A percentile compares a stretch with the other conserved stretches of the same genome.
phyloP scores from a whole-genome alignment of 2,329 filamentous ascomycete species.

The Exophiala mesophila region DNA sequence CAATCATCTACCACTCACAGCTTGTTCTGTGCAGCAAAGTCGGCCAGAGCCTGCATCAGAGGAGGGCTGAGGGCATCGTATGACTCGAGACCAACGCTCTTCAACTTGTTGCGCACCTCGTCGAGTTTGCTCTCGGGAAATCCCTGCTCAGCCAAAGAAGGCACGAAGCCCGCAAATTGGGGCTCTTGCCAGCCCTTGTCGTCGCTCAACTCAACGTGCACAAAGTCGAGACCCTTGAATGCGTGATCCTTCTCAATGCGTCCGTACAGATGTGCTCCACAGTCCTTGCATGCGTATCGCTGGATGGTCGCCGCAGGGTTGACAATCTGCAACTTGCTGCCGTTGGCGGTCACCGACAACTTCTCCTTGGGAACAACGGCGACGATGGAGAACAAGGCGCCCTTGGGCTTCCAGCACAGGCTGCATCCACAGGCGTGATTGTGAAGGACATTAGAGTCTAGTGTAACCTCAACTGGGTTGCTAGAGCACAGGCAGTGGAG shows the following conservation, averaged over 20 bases:
- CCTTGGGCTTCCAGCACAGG: conserved; percentile 65
- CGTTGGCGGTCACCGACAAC: conserved; percentile 54
- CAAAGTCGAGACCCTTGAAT: conserved; percentile 66
- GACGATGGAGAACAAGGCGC: conserved; percentile 60
- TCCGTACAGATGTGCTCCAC: conserved; percentile 59
- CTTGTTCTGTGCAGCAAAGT: conserved; percentile 49
- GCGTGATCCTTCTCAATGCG: conserved; percentile 61
- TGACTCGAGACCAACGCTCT: conserved; percentile 52
- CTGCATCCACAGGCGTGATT: conserved; percentile 69
- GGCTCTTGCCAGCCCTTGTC: conserved; percentile 66
- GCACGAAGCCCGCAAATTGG: conserved; percentile 65
- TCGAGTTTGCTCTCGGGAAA: conserved; percentile 53
- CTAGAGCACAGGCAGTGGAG: conserved; percentile 57
- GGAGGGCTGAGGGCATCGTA: conserved; percentile 60
- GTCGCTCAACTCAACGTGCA: conserved; percentile 58
- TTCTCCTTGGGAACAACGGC: conserved; percentile 56
- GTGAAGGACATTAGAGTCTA: conserved; percentile 57
- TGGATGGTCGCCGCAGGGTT: conserved; percentile 55
- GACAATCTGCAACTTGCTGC: conserved; percentile 53
- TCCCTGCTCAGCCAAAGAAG: conserved; percentile 64
- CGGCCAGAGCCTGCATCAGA: conserved; percentile 59
- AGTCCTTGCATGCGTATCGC: conserved; percentile 57
- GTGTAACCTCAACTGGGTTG: conserved; percentile 54
- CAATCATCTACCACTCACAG: neutral
- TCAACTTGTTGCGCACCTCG: conserved; percentile 51